These are phyloP conservation scores for Ceratobasidium sp. DNA, from an alignment of 1,284 basidiomycete species.

Conservation along the genomic window DNA sequence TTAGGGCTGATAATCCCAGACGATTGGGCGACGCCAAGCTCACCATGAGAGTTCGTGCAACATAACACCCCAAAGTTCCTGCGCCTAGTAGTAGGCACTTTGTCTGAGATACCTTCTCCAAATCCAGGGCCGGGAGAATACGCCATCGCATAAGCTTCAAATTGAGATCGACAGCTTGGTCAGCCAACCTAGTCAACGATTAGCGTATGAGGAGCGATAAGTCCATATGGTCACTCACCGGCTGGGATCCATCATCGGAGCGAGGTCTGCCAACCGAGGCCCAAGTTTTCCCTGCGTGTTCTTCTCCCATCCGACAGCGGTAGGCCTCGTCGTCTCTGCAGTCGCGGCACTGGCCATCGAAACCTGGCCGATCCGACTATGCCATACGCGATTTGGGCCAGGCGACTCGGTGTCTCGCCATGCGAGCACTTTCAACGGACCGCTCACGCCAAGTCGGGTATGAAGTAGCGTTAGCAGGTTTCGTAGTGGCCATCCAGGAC, in stretches of 20 bases:
- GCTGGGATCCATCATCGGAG: slow-evolving; percentile 93
- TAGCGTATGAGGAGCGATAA: too few relatives aligned
- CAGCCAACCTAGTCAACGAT: slow-evolving; percentile 73
- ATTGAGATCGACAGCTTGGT: slow-evolving; percentile 96
- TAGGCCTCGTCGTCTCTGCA: slow-evolving; percentile 54
- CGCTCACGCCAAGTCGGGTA: slow-evolving; percentile 48
- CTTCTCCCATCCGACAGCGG: slow-evolving; percentile 94
- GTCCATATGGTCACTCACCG: too few relatives aligned
- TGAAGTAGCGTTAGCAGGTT: slow-evolving; percentile 73
- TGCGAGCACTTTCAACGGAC: slow-evolving; percentile 69
- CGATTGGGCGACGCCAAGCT: slow-evolving; percentile 42
- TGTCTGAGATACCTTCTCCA: slow-evolving; percentile 85
- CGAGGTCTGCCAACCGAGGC: slow-evolving; percentile 89
- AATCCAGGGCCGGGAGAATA: slow-evolving; percentile 86
- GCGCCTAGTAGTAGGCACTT: slow-evolving; percentile 90
- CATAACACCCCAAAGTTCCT: slow-evolving; percentile 96
- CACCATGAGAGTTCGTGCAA: slow-evolving; percentile 88
- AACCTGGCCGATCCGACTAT: slow-evolving; percentile 67
- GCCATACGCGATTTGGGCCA: slow-evolving; percentile 56
- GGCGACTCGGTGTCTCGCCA: slow-evolving; percentile 72
- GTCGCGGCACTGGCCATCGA: slow-evolving; percentile 54
- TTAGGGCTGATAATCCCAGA: background rate
- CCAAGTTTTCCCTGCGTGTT: slow-evolving; percentile 84
- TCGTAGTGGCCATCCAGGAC: slow-evolving; percentile 94
- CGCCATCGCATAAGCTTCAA: slow-evolving; percentile 98